These are phyloP conservation scores for Suillus subalutaceus DNA, from an alignment of 768 basidiomycete species.

Conservation along the genomic window DNA sequence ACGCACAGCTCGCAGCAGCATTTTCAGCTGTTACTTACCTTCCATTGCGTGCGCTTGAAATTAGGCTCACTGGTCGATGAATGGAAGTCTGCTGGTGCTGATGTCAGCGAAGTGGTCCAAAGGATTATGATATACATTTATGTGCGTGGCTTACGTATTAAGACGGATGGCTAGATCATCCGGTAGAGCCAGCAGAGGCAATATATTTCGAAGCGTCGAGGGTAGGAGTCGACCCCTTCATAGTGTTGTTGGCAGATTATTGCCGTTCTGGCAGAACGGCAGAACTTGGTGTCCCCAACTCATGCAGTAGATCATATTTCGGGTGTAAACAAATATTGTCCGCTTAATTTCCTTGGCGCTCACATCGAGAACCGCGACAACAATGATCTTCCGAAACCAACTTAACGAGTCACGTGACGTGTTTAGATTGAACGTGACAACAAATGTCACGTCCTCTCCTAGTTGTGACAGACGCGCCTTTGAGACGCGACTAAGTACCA, in stretches of 20 bases:
- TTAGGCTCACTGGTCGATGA: conserved; percentile 42
- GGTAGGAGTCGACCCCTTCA: neutral
- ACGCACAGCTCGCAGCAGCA: conserved; percentile 41
- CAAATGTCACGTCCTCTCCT: conserved; percentile 1
- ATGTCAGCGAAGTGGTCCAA: neutral
- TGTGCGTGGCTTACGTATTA: neutral
- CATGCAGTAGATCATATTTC: too few species aligned
- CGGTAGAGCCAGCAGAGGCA: neutral
- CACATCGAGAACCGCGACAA: too few species aligned
- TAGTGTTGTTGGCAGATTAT: too few species aligned
- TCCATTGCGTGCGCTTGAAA: conserved; percentile 53
- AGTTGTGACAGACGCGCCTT: conserved; percentile 32
- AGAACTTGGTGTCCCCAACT: too few species aligned
- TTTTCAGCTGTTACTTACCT: conserved; percentile 52
- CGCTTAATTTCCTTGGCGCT: too few species aligned
- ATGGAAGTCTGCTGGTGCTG: neutral
- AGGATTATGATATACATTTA: too few species aligned
- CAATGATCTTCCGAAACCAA: too few species aligned
- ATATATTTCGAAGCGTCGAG: neutral
- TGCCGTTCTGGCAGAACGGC: too few species aligned
- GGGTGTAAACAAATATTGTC: too few species aligned
- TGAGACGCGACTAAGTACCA: conserved; percentile 24
- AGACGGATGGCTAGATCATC: neutral
- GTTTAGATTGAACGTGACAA: conserved; percentile 3
- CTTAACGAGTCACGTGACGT: neutral